Evolutionary conservation across 768 basidiomycete species (phyloP), one percentile per base, ranked within the genome.

Genomic region (Pisolithus albus): DNA sequence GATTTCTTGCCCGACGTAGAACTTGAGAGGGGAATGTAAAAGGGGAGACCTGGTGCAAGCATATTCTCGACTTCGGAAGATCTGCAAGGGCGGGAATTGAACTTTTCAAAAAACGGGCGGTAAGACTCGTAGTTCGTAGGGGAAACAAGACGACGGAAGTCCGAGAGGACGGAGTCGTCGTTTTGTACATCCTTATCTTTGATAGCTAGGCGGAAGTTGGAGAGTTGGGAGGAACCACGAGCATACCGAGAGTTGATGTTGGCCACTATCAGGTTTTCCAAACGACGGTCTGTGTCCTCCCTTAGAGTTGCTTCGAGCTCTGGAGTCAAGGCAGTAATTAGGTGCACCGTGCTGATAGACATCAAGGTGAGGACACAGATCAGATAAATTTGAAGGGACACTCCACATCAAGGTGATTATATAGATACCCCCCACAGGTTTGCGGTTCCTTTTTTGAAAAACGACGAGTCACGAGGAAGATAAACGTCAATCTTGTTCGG

Each of bases 31-130:
- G 21, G 38, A 26, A 50, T 42, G 39, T 24, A 50, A 30, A 28
- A 8, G 13, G 49, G 49, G 13, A 50, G 49, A 21, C 49, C 49
- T 13, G 49, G 38, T 41, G 49, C 37, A 19, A 50, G 40, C 16
- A 50, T 21, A 13, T 50, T n/a, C 13, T 40, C 28, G 13, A 50
- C 38, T 19, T 50, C 40, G 11, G 41, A 42, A 1, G 23, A 21
- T 21, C 10, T 42, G 21, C 41, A 42, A 11, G 41, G 41, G 19
- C 8, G 41, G 3, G 19, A 19, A 15, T 21, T 19, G 41, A 42
- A 21, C 19, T 23, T 42, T 9, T 11, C 5, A 15, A 42, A 7
- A 19, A 10, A 42, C n/a, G 21, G 41, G 41, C 21, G 41, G 21
- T 42, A 42, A 13, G 41, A 13, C 10, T 42, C 41, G 15, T 42